Evolutionary conservation across 2,329 filamentous ascomycete genomes (phyloP).

Genomic region (Ceratocystis eucalypticola): DNA sequence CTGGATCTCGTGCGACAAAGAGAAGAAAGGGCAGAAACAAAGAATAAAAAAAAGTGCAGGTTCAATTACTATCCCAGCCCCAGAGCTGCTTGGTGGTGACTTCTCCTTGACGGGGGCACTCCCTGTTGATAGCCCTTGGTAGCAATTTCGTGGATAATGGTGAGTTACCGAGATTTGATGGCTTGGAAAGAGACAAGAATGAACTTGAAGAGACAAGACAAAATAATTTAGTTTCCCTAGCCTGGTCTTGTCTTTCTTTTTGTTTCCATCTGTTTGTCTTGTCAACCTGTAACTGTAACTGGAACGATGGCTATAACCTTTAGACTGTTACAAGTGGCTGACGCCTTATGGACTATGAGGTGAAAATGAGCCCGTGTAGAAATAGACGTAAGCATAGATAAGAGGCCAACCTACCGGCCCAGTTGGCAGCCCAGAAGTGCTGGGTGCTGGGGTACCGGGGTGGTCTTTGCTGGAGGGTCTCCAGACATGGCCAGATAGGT

Average conservation of each 20-base stretch:
- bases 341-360: no score
- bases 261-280: background rate
- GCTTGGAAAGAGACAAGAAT: background rate
- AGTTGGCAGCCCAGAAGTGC: background rate
- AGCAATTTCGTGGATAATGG: background rate
- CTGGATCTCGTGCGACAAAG: background rate
- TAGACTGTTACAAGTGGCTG: background rate
- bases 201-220: no score
- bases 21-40: no score
- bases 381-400: background rate
- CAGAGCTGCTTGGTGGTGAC: background rate
- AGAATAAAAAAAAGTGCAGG: background rate
- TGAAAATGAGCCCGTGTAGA: no score
- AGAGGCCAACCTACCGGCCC: background rate
- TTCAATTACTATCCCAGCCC: background rate
- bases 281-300: background rate
- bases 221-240: no score
- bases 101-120: background rate
- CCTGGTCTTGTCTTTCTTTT: background rate
- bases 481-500: background rate
- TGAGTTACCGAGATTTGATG: conserved; percentile 5
- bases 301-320: background rate
- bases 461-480: background rate
- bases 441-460: background rate
- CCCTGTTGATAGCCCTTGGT: background rate